Percentiles rank a stretch among this genome's conserved stretches.
These are phyloP conservation scores for Aspergillus ruber DNA, from an alignment of 2,329 filamentous ascomycete genomes.

Conservation along the genomic window DNA sequence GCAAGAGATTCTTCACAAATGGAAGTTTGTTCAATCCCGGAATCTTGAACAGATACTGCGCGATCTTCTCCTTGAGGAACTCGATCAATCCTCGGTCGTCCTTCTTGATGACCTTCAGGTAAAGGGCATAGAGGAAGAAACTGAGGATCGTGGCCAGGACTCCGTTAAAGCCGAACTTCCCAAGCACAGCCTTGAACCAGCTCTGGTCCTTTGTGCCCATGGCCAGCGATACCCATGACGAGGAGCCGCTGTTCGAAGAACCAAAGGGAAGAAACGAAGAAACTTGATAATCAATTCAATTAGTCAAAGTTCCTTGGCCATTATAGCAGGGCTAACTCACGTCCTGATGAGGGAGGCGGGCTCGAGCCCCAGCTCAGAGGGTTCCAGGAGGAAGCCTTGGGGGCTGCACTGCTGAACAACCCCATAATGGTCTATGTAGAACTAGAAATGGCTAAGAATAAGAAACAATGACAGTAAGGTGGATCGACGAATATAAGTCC, in stretches of 20 bases:
- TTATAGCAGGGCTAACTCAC: not conserved
- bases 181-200: not conserved
- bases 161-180: not conserved
- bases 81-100: not conserved
- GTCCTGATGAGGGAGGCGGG: not conserved
- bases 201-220: not conserved
- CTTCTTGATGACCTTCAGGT: not conserved
- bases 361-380: not conserved
- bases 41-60: not conserved
- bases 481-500: not conserved
- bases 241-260: not conserved
- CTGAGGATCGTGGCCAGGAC: not conserved
- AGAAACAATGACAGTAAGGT: not conserved
- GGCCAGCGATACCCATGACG: too few relatives aligned
- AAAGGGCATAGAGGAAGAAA: not conserved
- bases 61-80: not conserved
- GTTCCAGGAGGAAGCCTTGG: not conserved
- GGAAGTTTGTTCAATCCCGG: not conserved
- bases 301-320: not conserved
- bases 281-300: not conserved
- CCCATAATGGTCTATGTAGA: not conserved
- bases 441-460: not conserved
- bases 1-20: not conserved
- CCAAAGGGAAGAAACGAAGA: not conserved
- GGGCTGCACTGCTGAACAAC: not conserved